A percentile compares a stretch with the other conserved stretches of the same genome.
Conservation (phyloP, 768 basidiomycete species). For the Russula sp. region DNA sequence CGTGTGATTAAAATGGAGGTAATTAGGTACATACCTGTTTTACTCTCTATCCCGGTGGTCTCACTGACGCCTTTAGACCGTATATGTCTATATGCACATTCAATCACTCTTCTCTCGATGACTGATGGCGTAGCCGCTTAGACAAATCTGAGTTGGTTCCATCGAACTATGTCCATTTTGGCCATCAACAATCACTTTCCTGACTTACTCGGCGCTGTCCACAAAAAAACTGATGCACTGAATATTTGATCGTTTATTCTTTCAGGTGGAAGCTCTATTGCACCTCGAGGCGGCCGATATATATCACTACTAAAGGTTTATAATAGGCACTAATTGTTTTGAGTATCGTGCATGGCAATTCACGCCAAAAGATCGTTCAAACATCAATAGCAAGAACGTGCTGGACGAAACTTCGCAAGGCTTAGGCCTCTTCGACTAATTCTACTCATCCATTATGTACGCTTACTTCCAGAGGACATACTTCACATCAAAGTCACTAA, state of each 20-base stretch:
- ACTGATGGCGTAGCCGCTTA: not conserved
- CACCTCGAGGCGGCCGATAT: not conserved
- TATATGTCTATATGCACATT: not conserved
- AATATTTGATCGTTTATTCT: not conserved
- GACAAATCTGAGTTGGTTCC: not conserved
- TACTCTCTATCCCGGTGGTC: not conserved
- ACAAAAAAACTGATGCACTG: not conserved
- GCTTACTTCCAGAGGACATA: not conserved
- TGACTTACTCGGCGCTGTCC: not conserved
- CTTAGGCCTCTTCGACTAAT: too few species aligned
- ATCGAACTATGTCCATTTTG: not conserved
- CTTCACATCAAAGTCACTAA: not conserved
- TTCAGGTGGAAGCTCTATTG: not conserved
- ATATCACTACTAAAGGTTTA: not conserved
- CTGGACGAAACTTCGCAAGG: not conserved
- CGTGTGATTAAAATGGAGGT: not conserved
- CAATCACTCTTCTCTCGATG: not conserved
- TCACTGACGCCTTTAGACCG: not conserved
- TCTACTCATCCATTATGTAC: not conserved
- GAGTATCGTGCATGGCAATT: not conserved
- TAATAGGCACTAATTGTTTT: not conserved
- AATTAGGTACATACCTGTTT: not conserved
- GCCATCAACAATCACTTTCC: not conserved
- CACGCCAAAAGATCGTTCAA: not conserved
- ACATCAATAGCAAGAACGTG: not conserved